These are phyloP conservation scores for Strobilomyces confusus DNA, from an alignment of 768 basidiomycete genomes.

Conservation along the genomic window DNA sequence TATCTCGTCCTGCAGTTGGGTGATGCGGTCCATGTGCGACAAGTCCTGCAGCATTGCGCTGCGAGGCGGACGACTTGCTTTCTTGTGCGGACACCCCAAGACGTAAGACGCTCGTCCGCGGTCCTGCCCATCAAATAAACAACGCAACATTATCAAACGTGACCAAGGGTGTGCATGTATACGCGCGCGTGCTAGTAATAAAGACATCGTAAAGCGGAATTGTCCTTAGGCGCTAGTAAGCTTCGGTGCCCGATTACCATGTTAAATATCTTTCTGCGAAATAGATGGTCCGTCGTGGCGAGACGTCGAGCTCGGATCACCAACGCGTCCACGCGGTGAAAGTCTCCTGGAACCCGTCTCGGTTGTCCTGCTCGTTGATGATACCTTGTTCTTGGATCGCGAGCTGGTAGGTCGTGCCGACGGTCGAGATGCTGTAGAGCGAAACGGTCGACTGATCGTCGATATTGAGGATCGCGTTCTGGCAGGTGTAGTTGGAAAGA, in stretches of 20 bases:
- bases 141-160: neutral
- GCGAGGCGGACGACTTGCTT: conserved; percentile 21
- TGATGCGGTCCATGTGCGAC: conserved; percentile 93
- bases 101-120: conserved; percentile 9
- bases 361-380: conserved; percentile 35
- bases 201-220: neutral
- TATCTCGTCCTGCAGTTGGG: conserved; percentile 92
- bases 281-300: neutral
- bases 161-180: neutral
- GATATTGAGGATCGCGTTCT: conserved; percentile 40
- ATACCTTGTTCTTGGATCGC: conserved; percentile 33
- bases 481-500: conserved; percentile 36
- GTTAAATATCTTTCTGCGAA: neutral
- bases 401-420: conserved; percentile 42
- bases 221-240: neutral
- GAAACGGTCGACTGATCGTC: conserved; percentile 38
- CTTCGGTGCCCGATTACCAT: neutral
- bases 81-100: conserved; percentile 8
- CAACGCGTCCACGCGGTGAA: conserved; percentile 34
- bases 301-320: conserved; percentile 13
- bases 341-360: conserved; percentile 44
- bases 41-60: conserved; percentile 90
- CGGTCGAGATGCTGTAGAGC: conserved; percentile 47
- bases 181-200: neutral
- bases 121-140: conserved; percentile 1